Evolutionary conservation across 2,329 filamentous ascomycete species (phyloP).

Genomic region (Cercospora canescens): DNA sequence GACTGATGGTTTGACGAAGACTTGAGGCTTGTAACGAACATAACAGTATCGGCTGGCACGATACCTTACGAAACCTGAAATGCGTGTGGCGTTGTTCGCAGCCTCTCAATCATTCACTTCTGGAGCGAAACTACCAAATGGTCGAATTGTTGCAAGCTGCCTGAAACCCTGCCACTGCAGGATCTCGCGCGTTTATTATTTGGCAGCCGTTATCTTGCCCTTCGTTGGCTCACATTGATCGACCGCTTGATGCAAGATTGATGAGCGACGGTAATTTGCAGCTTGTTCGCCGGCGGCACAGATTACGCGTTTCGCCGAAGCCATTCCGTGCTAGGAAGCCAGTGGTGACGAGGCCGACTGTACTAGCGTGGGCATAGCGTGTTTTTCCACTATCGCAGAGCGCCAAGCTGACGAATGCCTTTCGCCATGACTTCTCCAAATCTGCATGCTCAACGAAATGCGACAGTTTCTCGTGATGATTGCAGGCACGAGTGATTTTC

Average conservation of each 20-base stretch:
- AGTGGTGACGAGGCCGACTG: constrained; percentile 2
- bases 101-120: too few species aligned
- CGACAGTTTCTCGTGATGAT: too few species aligned
- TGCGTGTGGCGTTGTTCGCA: too few species aligned
- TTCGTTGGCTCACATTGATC: too few species aligned
- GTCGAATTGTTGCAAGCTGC: too few species aligned
- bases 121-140: too few species aligned
- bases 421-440: neutral
- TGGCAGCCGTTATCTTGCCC: too few species aligned
- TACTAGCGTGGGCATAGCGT: neutral
- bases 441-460: neutral
- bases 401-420: neutral
- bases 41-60: neutral
- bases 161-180: too few species aligned
- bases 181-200: too few species aligned
- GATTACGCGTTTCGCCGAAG: neutral
- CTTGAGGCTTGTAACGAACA: neutral
- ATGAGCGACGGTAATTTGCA: neutral
- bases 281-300: neutral
- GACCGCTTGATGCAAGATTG: neutral
- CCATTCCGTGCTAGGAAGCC: neutral
- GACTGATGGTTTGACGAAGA: neutral
- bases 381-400: neutral
- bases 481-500: too few species aligned
- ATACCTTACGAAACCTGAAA: neutral